Percentiles rank a stretch among this genome's conserved stretches.
Evolutionary conservation across 768 basidiomycete genomes (phyloP).

Genomic region (Termitomyces bulborhizus): DNA sequence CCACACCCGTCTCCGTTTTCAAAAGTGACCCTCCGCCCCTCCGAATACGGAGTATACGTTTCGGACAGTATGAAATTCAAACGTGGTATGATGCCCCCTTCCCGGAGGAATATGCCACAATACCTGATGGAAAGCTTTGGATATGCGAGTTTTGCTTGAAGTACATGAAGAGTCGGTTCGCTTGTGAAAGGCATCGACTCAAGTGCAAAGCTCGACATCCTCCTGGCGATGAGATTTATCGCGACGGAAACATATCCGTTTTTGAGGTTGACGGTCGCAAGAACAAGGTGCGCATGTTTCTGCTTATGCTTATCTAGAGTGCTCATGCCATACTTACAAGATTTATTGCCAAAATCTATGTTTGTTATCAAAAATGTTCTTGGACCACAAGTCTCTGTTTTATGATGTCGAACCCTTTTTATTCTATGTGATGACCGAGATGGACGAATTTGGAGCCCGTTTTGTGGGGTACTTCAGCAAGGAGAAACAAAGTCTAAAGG

Average conservation of each 20-base stretch:
- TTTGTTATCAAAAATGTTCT: slow-evolving; percentile 96
- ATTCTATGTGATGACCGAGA: slow-evolving; percentile 96
- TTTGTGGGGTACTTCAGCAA: slow-evolving; percentile 99
- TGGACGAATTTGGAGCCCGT: slow-evolving; percentile 82
- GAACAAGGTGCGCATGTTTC: slow-evolving; percentile 64
- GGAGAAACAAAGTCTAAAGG: slow-evolving; percentile 94
- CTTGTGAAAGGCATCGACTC: slow-evolving; percentile 80
- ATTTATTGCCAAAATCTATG: slow-evolving; percentile 99
- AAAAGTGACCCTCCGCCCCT: slow-evolving; percentile 34
- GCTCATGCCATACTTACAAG: slow-evolving; percentile 29
- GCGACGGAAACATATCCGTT: slow-evolving; percentile 82
- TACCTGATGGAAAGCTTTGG: slow-evolving; percentile 91
- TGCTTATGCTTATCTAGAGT: not conserved
- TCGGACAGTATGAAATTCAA: slow-evolving; percentile 87
- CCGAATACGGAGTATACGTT: slow-evolving; percentile 83
- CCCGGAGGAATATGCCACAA: slow-evolving; percentile 92
- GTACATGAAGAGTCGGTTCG: slow-evolving; percentile 94
- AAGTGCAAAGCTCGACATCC: slow-evolving; percentile 96
- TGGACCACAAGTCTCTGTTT: slow-evolving; percentile 97
- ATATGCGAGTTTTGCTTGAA: slow-evolving; percentile 98
- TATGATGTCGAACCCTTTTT: slow-evolving; percentile 99
- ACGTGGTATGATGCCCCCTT: slow-evolving; percentile 99
- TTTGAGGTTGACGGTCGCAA: slow-evolving; percentile 98
- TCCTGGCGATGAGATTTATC: slow-evolving; percentile 97
- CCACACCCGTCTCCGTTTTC: slow-evolving; percentile 28